Conservation (phyloP, 2,329 filamentous ascomycete genomes). For the Zymoseptoria crescenta region DNA sequence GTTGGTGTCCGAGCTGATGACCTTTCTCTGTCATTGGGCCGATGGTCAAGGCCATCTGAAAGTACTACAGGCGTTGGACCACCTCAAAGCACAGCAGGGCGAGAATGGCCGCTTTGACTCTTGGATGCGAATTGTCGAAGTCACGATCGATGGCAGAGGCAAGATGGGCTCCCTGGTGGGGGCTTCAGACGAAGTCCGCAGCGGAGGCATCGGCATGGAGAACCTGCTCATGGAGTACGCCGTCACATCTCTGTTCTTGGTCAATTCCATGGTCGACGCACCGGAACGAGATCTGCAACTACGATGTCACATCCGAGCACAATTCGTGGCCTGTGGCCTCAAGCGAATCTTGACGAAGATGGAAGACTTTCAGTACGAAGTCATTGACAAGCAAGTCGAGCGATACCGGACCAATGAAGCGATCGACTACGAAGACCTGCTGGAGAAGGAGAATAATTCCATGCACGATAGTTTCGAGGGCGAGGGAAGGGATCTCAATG, state of each 20-base stretch:
- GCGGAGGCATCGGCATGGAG: conserved; percentile 96
- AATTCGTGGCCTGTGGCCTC: conserved; percentile 93
- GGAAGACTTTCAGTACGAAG: conserved; percentile 96
- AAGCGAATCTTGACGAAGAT: conserved; percentile 92
- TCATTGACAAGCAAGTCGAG: conserved; percentile 97
- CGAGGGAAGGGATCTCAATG: conserved; percentile 83
- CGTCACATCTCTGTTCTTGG: conserved; percentile 83
- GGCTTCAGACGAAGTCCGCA: conserved; percentile 90
- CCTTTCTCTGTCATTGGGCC: conserved; percentile 92
- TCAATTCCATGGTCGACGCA: conserved; percentile 95
- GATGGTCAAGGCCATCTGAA: conserved; percentile 83
- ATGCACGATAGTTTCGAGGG: conserved; percentile 81
- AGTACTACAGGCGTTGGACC: conserved; percentile 87
- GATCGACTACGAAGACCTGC: conserved; percentile 95
- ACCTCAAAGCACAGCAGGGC: conserved; percentile 76
- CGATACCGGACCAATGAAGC: conserved; percentile 88
- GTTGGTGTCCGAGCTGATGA: conserved; percentile 90
- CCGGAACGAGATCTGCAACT: conserved; percentile 83
- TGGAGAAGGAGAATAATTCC: conserved; percentile 83
- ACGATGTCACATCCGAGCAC: conserved; percentile 86
- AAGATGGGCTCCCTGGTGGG: conserved; percentile 99
- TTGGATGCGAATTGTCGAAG: conserved; percentile 98
- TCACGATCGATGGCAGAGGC: conserved; percentile 90
- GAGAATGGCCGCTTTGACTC: conserved; percentile 95
- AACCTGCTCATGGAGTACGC: conserved; percentile 99